These are phyloP conservation scores for Phytophthora uliginosa DNA, from an alignment of 352 stramenopile species.

Conservation along the genomic window DNA sequence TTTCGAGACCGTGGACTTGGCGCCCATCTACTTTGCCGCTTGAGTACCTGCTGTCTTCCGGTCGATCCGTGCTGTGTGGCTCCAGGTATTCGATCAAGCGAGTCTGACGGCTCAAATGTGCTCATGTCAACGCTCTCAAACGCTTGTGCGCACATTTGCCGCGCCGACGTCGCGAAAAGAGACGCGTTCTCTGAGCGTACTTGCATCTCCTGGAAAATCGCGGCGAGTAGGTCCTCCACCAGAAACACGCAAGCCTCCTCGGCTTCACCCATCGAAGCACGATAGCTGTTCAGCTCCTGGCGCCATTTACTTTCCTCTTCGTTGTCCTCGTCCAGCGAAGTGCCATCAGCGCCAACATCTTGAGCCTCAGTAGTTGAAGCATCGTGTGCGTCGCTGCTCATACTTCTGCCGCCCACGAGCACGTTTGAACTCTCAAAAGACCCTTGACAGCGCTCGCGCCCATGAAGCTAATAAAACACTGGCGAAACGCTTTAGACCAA, in stretches of 20 bases:
- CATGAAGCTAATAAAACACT: slow-evolving; percentile 35
- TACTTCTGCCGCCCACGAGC: not conserved
- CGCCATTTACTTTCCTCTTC: slow-evolving; percentile 19
- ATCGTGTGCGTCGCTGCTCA: slow-evolving; percentile 20
- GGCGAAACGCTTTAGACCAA: slow-evolving; percentile 15
- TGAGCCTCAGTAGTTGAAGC: slow-evolving; percentile 2
- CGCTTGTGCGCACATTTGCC: slow-evolving; percentile 27
- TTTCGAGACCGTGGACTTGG: not conserved
- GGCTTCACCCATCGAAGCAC: slow-evolving; percentile 34
- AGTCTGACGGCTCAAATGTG: slow-evolving; percentile 19
- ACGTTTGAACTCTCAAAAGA: slow-evolving; percentile 3
- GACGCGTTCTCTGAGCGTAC: slow-evolving; percentile 42
- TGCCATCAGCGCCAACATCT: slow-evolving; percentile 3
- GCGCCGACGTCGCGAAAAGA: slow-evolving; percentile 31
- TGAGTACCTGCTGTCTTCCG: slow-evolving; percentile 27
- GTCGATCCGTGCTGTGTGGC: not conserved
- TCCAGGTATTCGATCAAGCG: slow-evolving; percentile 33
- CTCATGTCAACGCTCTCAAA: slow-evolving; percentile 43
- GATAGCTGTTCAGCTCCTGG: slow-evolving; percentile 13
- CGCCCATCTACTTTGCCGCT: slow-evolving; percentile 16
- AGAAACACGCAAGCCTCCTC: slow-evolving; percentile 49
- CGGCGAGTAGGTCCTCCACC: slow-evolving; percentile 43
- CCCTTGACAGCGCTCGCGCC: slow-evolving; percentile 7
- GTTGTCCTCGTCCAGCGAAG: slow-evolving; percentile 4
- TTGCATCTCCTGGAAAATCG: slow-evolving; percentile 64